Evolutionary conservation across 768 basidiomycete genomes (phyloP).

Genomic region (Mycena venus): DNA sequence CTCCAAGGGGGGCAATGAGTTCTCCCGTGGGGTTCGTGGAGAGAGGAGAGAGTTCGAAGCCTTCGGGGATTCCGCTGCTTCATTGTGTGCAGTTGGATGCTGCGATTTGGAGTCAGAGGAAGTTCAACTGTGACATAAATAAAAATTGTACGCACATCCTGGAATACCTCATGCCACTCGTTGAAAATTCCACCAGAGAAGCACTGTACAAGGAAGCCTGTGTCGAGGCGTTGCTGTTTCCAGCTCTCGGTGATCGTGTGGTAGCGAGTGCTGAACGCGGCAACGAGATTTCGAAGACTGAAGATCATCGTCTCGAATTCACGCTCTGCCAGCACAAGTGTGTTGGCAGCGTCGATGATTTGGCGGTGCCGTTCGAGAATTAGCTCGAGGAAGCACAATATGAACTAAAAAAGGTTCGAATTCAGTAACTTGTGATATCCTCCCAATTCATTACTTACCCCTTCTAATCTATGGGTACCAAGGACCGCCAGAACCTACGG

Average conservation of each 20-base stretch:
- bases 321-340: constrained; percentile 19
- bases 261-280: constrained; percentile 35
- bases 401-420: not conserved
- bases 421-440: not conserved
- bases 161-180: constrained; percentile 39
- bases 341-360: constrained; percentile 35
- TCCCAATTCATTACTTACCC: not conserved
- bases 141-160: constrained; percentile 4
- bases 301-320: constrained; percentile 38
- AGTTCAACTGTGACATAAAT: no score
- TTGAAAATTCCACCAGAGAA: constrained; percentile 39
- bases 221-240: constrained; percentile 41
- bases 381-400: constrained; percentile 36
- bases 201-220: constrained; percentile 29
- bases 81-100: constrained; percentile 9
- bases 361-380: constrained; percentile 36
- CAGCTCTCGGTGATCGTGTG: constrained; percentile 34
- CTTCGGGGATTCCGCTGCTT: not conserved
- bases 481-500: constrained; percentile 20
- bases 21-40: not conserved
- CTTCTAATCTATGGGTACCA: constrained; percentile 29
- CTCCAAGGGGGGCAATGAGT: not conserved
- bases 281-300: constrained; percentile 35
- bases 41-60: not conserved
- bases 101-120: not conserved